phyloP scores from a whole-genome alignment of 164 flowering plant genomes.

The Macadamia tetraphylla region DNA sequence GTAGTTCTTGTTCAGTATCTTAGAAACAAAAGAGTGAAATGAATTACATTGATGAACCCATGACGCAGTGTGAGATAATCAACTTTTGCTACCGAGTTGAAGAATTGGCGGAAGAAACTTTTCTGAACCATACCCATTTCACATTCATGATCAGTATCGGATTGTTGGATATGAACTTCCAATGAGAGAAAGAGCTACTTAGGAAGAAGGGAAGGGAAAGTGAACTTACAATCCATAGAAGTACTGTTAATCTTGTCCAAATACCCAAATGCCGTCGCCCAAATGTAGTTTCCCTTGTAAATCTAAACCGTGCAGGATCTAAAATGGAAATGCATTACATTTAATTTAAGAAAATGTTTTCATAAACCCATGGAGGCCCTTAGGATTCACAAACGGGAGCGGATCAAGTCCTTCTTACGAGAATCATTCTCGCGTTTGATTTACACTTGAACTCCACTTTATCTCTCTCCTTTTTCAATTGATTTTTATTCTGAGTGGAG shows the following conservation, averaged over 20 bases:
- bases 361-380: too few relatives aligned
- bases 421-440: too few relatives aligned
- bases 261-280: conserved; percentile 39
- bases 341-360: not conserved
- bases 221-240: conserved; percentile 52
- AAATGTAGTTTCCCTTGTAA: conserved; percentile 51
- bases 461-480: too few relatives aligned
- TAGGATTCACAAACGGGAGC: too few relatives aligned
- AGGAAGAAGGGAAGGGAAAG: not conserved
- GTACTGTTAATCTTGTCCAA: conserved; percentile 22
- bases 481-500: too few relatives aligned
- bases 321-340: not conserved
- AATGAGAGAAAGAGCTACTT: not conserved
- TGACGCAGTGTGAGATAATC: conserved; percentile 75
- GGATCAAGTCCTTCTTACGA: too few relatives aligned
- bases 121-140: conserved; percentile 31
- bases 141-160: not conserved
- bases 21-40: not conserved
- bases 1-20: not conserved
- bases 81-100: conserved; percentile 56
- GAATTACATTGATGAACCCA: conserved; percentile 51
- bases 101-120: conserved; percentile 73
- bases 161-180: not conserved
- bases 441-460: too few relatives aligned
- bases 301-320: conserved; percentile 66